Percentiles rank a stretch among this genome's conserved stretches.
Evolutionary conservation across 768 basidiomycete species (phyloP).

Genomic region (Mycena polygramma): DNA sequence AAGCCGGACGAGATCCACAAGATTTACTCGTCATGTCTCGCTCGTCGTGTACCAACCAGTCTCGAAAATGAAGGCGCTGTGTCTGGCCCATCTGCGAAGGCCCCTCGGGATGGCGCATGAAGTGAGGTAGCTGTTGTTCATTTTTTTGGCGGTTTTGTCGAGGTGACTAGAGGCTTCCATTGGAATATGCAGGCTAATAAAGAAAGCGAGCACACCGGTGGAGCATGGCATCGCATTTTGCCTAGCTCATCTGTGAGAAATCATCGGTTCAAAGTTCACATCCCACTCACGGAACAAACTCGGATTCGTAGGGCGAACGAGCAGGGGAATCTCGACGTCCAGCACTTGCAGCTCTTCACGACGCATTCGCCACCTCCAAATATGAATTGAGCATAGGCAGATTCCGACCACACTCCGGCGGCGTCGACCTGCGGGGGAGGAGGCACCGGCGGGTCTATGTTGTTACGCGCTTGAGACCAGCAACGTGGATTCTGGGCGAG

Average conservation of each 20-base stretch:
- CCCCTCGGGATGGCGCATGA: slow-evolving; percentile 25
- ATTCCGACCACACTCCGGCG: slow-evolving; percentile 31
- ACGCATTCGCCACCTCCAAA: slow-evolving; percentile 27
- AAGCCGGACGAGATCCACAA: too few species aligned
- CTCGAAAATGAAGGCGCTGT: slow-evolving; percentile 24
- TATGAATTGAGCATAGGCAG: slow-evolving; percentile 25
- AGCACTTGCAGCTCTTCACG: slow-evolving; percentile 21
- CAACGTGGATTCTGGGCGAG: slow-evolving; percentile 17
- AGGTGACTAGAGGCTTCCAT: not conserved
- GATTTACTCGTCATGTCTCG: slow-evolving; percentile 18
- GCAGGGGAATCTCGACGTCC: slow-evolving; percentile 19
- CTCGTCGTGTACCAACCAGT: slow-evolving; percentile 28
- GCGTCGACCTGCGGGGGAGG: slow-evolving; percentile 29
- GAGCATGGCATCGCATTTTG: slow-evolving; percentile 10
- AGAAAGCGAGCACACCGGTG: not conserved
- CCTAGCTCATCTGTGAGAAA: not conserved
- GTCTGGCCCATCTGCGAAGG: slow-evolving; percentile 29
- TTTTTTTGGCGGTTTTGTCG: slow-evolving; percentile 9
- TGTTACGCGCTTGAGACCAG: slow-evolving; percentile 20
- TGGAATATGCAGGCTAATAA: not conserved
- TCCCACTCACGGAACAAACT: slow-evolving; percentile 24
- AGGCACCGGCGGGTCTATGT: slow-evolving; percentile 29
- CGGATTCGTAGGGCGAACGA: slow-evolving; percentile 24
- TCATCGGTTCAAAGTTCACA: fast-evolving
- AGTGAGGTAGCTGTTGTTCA: slow-evolving; percentile 27